Evolutionary conservation across 1,284 basidiomycete genomes (phyloP).

Genomic region (Mycosarcoma mackinlayi): DNA sequence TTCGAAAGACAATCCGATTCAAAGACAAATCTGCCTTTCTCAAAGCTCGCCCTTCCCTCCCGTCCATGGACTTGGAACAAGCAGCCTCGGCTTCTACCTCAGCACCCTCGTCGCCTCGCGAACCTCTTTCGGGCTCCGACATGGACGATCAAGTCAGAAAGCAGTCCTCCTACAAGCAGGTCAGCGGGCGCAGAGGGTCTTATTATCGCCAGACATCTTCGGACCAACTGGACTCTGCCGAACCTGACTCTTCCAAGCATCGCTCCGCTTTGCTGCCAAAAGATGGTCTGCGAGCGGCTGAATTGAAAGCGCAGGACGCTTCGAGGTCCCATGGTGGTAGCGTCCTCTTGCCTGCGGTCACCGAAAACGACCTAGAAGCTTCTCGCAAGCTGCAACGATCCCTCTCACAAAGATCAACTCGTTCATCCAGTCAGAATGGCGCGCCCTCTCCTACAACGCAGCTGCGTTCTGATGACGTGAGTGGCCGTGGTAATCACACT

Average conservation of each 20-base stretch:
- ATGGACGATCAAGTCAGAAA: conserved; percentile 13
- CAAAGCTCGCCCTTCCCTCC: conserved; percentile 24
- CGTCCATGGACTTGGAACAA: conserved; percentile 22
- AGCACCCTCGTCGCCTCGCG: conserved; percentile 28
- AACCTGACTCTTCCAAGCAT: neutral
- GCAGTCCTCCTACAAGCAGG: conserved; percentile 27
- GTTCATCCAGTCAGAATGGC: neutral
- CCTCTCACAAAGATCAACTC: neutral
- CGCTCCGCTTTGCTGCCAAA: neutral
- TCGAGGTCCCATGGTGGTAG: neutral
- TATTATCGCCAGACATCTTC: conserved; percentile 19
- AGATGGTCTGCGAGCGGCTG: conserved; percentile 1
- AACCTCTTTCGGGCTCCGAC: conserved; percentile 19
- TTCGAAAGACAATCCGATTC: conserved; percentile 47
- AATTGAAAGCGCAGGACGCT: conserved; percentile 3
- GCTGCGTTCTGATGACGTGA: neutral
- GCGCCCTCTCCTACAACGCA: neutral
- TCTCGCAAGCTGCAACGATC: conserved; percentile 5
- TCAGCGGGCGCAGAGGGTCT: conserved; percentile 35
- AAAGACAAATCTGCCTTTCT: conserved; percentile 39
- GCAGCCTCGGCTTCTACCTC: conserved; percentile 24
- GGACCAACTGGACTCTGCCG: neutral
- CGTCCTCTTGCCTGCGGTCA: conserved; percentile 24
- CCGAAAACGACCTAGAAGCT: conserved; percentile 22
- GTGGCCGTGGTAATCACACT: too few species aligned